Evolutionary conservation across 164 flowering plant species (phyloP).

Genomic region (Santalum album): DNA sequence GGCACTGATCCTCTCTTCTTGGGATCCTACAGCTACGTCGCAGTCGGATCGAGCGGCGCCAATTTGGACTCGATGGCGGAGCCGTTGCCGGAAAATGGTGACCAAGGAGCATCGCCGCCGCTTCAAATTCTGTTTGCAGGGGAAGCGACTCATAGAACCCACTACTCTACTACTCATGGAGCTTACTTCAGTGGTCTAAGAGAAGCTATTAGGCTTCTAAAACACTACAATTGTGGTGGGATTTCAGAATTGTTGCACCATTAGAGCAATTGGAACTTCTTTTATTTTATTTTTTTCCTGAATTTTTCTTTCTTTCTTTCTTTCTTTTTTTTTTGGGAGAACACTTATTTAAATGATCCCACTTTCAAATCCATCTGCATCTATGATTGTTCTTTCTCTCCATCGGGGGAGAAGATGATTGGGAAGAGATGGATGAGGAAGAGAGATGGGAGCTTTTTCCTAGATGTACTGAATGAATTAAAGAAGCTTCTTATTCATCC

Average conservation of each 20-base stretch:
- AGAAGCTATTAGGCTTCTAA: constrained; percentile 93
- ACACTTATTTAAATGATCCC: constrained; percentile 7
- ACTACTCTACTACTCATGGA: constrained; percentile 97
- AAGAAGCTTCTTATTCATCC: constrained; percentile 19
- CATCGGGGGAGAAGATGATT: constrained; percentile 6
- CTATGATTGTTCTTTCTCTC: constrained; percentile 11
- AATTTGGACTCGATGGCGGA: constrained; percentile 81
- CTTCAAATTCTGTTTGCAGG: constrained; percentile 97
- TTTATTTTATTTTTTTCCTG: constrained; percentile 3
- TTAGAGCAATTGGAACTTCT: constrained; percentile 7
- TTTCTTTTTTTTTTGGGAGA: neutral
- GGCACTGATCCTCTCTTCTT: constrained; percentile 87
- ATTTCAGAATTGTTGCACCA: constrained; percentile 9
- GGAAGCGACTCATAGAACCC: constrained; percentile 96
- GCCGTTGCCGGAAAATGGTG: constrained; percentile 52
- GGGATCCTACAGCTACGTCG: constrained; percentile 90
- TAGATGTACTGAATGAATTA: constrained; percentile 27
- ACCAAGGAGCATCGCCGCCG: constrained; percentile 15
- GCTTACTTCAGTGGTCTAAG: constrained; percentile 95
- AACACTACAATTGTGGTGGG: constrained; percentile 39
- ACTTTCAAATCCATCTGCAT: constrained; percentile 9
- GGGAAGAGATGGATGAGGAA: constrained; percentile 9
- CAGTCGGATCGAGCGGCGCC: constrained; percentile 83
- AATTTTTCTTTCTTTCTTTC: too few relatives aligned
- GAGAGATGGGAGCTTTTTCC: constrained; percentile 17